Evolutionary conservation across 75 land plant genomes (phyloP), one percentile per base, ranked within the genome.

Genomic region (Pinus albicaulis): DNA sequence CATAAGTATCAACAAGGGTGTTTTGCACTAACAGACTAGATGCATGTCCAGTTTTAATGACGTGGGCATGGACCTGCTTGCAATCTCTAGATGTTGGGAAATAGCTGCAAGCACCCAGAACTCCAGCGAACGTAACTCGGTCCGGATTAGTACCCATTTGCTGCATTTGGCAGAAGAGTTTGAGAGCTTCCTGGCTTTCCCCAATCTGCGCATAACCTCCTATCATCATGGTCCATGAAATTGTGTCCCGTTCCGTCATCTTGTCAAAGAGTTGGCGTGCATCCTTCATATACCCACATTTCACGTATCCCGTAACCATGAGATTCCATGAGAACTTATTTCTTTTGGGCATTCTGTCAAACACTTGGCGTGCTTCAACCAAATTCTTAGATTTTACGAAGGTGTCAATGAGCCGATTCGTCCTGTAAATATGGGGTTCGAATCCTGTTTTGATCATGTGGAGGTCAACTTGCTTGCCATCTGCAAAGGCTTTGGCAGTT

Each of bases 181-280:
- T 28, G 64, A 89, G 75, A 0, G 96, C 90, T 31, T 91, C 87
- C 24, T 22, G 17, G 23, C 70, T 23, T 14, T 83, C 74, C 24
- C 79, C 80, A 15, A 36, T 0, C 72, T 84, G 78, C 15, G 90
- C 64, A 48, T 87, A 88, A 12, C 84, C 92, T 11, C 88, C 87
- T n/a, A 93, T 78, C 81, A 93, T 80, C 62, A 85, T 86, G 23
- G 89, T 93, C 96, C 96, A 93, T 1, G 94, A 62, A 34, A 93
- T 83, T 7, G 74, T 68, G 8, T 82, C 90, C 41, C 84, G 82
- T 2, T 85, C 78, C 11, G 31, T 57, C 80, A 80, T 83, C 61
- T 60, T 24, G 48, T 88, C 89, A 76, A 93, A 91, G 68, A 91
- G 59, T 60, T 53, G 25, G 25, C 82, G 82, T 22, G 91, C 93